A percentile compares a stretch with the other conserved stretches of the same genome.
Conservation (phyloP, 306 rosid genomes). For the Senna tora region DNA sequence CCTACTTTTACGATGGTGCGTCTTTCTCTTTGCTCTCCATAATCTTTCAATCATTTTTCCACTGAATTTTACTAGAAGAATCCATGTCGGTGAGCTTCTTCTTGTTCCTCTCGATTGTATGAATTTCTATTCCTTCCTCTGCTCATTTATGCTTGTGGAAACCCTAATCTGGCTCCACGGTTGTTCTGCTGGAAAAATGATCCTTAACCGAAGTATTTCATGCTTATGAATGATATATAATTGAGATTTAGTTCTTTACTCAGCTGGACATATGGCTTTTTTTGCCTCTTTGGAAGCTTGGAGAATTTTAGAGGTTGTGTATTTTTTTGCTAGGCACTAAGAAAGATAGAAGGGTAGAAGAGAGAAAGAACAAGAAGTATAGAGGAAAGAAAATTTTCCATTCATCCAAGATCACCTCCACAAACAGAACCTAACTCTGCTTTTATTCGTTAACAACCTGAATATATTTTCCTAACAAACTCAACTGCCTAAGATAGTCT, state of each 20-base stretch:
- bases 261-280: background rate
- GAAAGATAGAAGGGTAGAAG: too few relatives aligned
- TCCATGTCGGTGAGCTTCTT: background rate
- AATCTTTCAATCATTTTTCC: background rate
- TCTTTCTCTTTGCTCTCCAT: background rate
- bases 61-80: background rate
- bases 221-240: conserved; percentile 5
- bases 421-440: too few relatives aligned
- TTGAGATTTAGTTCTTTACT: background rate
- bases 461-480: too few relatives aligned
- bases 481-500: too few relatives aligned
- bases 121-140: background rate
- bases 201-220: background rate
- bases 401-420: too few relatives aligned
- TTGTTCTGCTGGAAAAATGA: background rate
- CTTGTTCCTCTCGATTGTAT: background rate
- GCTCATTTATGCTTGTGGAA: conserved; percentile 5
- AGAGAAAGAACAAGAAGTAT: too few relatives aligned
- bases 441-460: too few relatives aligned
- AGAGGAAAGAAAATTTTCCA: too few relatives aligned
- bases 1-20: conserved; percentile 94
- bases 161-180: conserved; percentile 41
- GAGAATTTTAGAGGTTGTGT: conserved; percentile 1
- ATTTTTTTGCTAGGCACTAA: background rate
- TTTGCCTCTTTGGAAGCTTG: background rate